Evolutionary conservation across 1,284 basidiomycete genomes (phyloP).

Genomic region (Porodaedalea pini): DNA sequence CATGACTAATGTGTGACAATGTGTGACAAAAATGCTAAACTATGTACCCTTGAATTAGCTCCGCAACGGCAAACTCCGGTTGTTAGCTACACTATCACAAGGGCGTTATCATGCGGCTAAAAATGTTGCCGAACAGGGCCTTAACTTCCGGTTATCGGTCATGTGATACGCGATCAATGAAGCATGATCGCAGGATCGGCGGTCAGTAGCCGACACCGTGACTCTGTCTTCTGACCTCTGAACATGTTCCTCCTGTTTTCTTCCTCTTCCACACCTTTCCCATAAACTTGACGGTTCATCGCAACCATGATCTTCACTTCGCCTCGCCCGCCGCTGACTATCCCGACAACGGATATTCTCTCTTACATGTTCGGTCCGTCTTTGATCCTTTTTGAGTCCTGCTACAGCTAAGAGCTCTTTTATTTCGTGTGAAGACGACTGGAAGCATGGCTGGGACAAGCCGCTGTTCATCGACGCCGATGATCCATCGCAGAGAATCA

Average conservation of each 20-base stretch:
- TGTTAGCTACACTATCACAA: too few relatives aligned
- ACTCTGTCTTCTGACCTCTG: neutral
- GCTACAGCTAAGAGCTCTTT: neutral
- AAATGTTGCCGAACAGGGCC: too few relatives aligned
- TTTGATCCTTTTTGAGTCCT: neutral
- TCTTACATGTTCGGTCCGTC: constrained; percentile 22
- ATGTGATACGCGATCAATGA: too few relatives aligned
- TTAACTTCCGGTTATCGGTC: too few relatives aligned
- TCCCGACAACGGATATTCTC: constrained; percentile 22
- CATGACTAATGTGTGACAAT: too few relatives aligned
- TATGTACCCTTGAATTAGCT: too few relatives aligned
- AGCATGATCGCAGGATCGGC: too few relatives aligned
- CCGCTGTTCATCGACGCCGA: constrained; percentile 21
- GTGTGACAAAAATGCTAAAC: too few relatives aligned
- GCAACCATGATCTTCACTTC: constrained; percentile 2
- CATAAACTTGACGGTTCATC: neutral
- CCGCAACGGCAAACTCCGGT: too few relatives aligned
- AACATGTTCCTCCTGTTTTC: too few relatives aligned
- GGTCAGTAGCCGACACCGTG: too few relatives aligned
- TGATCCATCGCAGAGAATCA: constrained; percentile 16
- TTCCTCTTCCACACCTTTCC: neutral
- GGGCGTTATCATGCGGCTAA: too few relatives aligned
- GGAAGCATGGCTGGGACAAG: constrained; percentile 19
- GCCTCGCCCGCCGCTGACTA: neutral
- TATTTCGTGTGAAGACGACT: constrained; percentile 9